Conservation (phyloP, 1,284 basidiomycete genomes). For the Puccinia hordei region DNA sequence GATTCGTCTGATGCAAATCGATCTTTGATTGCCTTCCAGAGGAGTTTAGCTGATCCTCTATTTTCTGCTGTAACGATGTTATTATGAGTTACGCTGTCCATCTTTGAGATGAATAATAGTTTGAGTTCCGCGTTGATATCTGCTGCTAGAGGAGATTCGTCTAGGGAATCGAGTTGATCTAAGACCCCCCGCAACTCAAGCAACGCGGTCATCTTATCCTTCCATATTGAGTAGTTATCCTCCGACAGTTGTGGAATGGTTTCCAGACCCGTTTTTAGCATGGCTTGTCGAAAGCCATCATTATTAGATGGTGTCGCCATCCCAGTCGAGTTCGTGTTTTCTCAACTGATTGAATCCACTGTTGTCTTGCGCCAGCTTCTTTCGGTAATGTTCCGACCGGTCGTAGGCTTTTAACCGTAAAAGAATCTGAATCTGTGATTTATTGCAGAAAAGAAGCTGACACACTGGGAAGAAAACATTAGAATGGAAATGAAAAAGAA, state of each 20-base stretch:
- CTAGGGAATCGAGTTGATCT: not conserved
- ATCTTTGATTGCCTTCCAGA: not conserved
- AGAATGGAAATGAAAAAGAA: no score
- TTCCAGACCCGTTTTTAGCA: not conserved
- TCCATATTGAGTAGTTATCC: not conserved
- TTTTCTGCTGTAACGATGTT: not conserved
- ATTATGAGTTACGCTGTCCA: not conserved
- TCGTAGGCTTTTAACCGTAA: not conserved
- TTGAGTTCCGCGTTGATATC: not conserved
- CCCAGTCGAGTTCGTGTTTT: not conserved
- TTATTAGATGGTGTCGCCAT: not conserved
- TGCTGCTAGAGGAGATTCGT: not conserved
- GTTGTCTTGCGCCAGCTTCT: not conserved
- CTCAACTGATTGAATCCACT: not conserved
- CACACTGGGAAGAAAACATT: no score
- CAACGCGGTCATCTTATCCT: not conserved
- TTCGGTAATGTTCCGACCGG: not conserved
- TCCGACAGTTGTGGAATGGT: not conserved
- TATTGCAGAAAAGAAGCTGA: no score
- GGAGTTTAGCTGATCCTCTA: not conserved
- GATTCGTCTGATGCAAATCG: not conserved
- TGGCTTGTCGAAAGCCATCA: not conserved
- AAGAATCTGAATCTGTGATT: not conserved
- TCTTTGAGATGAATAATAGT: not conserved
- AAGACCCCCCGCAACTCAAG: not conserved